Base-by-base conservation (phyloP, 768 basidiomycete genomes). In the Termitomyces eurrhizus region DNA sequence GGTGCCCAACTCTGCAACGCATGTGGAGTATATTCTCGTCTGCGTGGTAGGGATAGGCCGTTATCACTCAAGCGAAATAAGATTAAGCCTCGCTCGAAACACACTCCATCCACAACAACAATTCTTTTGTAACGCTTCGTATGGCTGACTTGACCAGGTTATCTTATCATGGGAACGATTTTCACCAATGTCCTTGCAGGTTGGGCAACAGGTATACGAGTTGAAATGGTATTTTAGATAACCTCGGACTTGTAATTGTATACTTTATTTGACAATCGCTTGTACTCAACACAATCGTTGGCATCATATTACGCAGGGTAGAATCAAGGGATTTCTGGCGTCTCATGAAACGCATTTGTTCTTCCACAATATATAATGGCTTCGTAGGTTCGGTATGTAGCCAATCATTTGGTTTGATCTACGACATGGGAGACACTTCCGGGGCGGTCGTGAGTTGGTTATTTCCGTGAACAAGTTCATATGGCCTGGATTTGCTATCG, bases 1-100 rank as follows among this genome's bases (percentile, higher is more conserved):
- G 80, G 80, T 1, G 78, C 77, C 13, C 79, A 80, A 64, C 72
- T 82, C 1, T 82, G 80, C 66, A 82, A 82, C 56, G 80, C 80
- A 6, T 82, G 80, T 65, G 80, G 80, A 26, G 80, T 82, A 9
- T 82, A 82, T 61, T 69, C 69, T 33, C 72, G 80, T 35, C 73
- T 82, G 50, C 75, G 79, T 14, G 80, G 80, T 3, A 79, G 75
- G 61, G 78, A 78, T 57, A 69, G 80, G 41, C 80, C 80, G 7
- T 63, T 82, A 29, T 76, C 75, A 7, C 69, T 82, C 59, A 77
- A 75, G 68, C 73, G 75, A 53, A 79, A 80, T 58, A 79, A 77
- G 66, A 80, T 82, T 56, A 77, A 78, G 59, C 80, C 80, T 33
- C 77, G 80, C 58, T 76, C 79, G 45, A 82, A 81, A 63, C 79